phyloP scores from a whole-genome alignment of 2,329 filamentous ascomycete genomes.

The Sarocladiaceae sp. region DNA sequence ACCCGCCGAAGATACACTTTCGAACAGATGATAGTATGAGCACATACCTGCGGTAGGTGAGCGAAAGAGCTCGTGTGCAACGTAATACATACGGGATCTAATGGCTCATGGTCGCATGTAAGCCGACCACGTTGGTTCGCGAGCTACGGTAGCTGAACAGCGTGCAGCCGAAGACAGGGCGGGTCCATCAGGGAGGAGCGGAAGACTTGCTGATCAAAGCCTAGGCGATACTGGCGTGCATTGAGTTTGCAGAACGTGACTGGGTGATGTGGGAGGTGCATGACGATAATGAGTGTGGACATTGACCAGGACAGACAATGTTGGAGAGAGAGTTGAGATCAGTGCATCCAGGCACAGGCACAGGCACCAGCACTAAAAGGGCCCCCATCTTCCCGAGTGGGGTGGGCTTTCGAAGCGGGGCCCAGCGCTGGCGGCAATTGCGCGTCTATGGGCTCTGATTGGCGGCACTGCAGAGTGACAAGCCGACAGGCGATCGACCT shows the following conservation, averaged over 20 bases:
- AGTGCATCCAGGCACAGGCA: not conserved
- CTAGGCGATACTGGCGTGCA: constrained; percentile 1
- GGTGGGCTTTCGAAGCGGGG: not conserved
- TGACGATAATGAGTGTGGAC: not conserved
- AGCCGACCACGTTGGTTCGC: constrained; percentile 1
- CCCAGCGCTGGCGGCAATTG: constrained; percentile 3
- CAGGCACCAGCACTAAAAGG: not conserved
- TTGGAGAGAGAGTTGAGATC: not conserved
- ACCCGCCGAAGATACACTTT: not conserved
- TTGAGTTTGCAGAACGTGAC: not conserved
- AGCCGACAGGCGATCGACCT: not conserved
- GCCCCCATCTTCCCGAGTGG: no score
- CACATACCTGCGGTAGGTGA: not conserved
- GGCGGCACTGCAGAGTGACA: constrained; percentile 5
- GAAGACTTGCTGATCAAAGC: constrained; percentile 1
- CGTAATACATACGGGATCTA: not conserved
- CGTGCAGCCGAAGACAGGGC: not conserved
- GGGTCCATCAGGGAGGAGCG: not conserved
- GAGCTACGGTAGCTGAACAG: not conserved
- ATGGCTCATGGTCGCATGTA: not conserved
- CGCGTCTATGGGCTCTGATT: constrained; percentile 3
- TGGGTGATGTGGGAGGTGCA: not conserved
- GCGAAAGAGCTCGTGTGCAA: not conserved
- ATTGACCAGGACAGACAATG: not conserved
- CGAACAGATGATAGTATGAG: not conserved